Evolutionary conservation across 2,329 filamentous ascomycete species (phyloP).

Genomic region (Aureobasidium subglaciale): DNA sequence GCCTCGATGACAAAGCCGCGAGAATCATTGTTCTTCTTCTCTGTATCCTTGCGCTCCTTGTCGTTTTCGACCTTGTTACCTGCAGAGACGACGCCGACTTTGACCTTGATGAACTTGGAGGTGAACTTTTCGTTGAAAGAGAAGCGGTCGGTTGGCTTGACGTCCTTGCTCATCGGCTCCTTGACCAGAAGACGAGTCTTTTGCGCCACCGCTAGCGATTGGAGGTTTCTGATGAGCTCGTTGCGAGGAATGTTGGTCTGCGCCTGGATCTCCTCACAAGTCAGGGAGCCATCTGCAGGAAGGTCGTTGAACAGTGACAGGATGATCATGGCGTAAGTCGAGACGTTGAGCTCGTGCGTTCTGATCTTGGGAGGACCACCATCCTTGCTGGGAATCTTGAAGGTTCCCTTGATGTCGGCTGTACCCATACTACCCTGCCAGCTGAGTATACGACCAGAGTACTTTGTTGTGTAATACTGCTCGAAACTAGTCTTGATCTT

Average conservation of each 20-base stretch:
- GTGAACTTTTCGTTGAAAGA: constrained; percentile 74
- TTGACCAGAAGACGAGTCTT: constrained; percentile 79
- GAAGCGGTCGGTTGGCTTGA: constrained; percentile 72
- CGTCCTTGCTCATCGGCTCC: constrained; percentile 68
- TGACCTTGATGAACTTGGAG: constrained; percentile 79
- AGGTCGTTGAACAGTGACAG: constrained; percentile 84
- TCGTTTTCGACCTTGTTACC: constrained; percentile 78
- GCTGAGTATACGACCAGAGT: constrained; percentile 79
- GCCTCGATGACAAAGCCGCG: constrained; percentile 67
- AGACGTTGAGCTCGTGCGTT: constrained; percentile 83
- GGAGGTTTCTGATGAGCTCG: constrained; percentile 71
- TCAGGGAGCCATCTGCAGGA: constrained; percentile 42
- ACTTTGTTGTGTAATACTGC: constrained; percentile 77
- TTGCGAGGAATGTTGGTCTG: constrained; percentile 68
- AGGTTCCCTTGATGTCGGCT: constrained; percentile 75
- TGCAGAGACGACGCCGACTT: constrained; percentile 74
- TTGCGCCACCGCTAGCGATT: constrained; percentile 72
- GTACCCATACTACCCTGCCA: constrained; percentile 75
- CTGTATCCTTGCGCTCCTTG: constrained; percentile 59
- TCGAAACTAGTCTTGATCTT: constrained; percentile 77
- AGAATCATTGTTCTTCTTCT: constrained; percentile 67
- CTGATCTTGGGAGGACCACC: constrained; percentile 59
- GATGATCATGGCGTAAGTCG: constrained; percentile 88
- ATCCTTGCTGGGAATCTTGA: constrained; percentile 66
- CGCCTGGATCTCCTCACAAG: constrained; percentile 72